Evolutionary conservation across 2,329 filamentous ascomycete species (phyloP), one percentile per base, ranked within the genome.

Genomic region (Colletotrichum sp.): DNA sequence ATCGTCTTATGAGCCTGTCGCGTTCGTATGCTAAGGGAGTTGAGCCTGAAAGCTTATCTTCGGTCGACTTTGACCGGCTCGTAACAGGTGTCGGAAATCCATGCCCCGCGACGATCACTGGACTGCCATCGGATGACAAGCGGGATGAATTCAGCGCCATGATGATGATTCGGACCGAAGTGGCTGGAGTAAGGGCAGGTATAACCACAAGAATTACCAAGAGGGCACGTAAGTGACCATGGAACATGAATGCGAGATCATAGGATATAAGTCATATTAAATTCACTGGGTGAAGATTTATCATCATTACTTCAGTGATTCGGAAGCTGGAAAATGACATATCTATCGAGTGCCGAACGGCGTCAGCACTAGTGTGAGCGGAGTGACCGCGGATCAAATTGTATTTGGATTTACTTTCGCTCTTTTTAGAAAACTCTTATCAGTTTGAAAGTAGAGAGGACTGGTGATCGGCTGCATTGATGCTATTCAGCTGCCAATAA

Each of bases 51-150:
- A 22, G n/a, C 44, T 22, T 48, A 11, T 12, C n/a, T 48, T 48
- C 11, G 0, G 44, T 22, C 44, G 19, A n/a, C n/a, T 48, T 48
- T 4, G n/a, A 48, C n/a, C 1, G n/a, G 2, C 9, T 22, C n/a
- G n/a, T 13, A 22, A 22, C 19, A 22, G 44, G 6, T n/a, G n/a
- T n/a, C 44, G 0, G 0, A 48, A 48, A 6, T 22, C 1, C n/a
- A 5, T 48, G 44, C n/a, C 11, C 44, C 6, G n/a, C 6, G 11
- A 48, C 3, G 44, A 48, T 48, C 9, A 48, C n/a, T 8, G 44
- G 44, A 4, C 44, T 48, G 44, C 44, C 13, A n/a, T 22, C 44
- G 44, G 19, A 48, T 22, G 44, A 48, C 19, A 48, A 48, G n/a
- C 22, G 44, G 1, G 19, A 8, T 48, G n/a, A 3, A 48, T 48